A percentile compares a stretch with the other conserved stretches of the same genome.
These are phyloP conservation scores for Psidium friedrichsthalianum DNA, from an alignment of 345 rosid species.

Conservation along the genomic window DNA sequence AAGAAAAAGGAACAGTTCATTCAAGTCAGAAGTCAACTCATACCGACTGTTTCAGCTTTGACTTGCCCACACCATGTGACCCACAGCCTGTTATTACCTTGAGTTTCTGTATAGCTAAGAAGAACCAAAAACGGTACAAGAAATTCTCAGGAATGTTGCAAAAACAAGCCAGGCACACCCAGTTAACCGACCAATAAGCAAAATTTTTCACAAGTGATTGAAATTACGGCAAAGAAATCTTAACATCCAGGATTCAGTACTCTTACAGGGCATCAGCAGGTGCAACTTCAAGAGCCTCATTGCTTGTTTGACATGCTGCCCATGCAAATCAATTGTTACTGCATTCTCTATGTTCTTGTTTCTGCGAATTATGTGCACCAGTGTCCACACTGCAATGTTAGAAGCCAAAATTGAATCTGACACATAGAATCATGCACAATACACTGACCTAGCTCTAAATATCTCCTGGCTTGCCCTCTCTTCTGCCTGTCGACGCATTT, in stretches of 20 bases:
- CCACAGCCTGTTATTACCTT: slow-evolving; percentile 97
- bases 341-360: slow-evolving; percentile 72
- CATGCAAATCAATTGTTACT: slow-evolving; percentile 88
- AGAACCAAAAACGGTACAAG: neutral
- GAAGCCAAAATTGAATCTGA: neutral
- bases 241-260: neutral
- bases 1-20: neutral
- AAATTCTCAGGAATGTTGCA: neutral
- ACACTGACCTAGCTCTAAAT: slow-evolving; percentile 67
- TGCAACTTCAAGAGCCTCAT: slow-evolving; percentile 68
- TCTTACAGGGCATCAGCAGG: slow-evolving; percentile 72
- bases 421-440: neutral
- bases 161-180: neutral
- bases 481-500: slow-evolving; percentile 64
- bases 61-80: slow-evolving; percentile 64
- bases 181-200: neutral
- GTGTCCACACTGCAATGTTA: slow-evolving; percentile 5
- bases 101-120: slow-evolving; percentile 61
- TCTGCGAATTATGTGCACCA: slow-evolving; percentile 29
- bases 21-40: slow-evolving; percentile 1
- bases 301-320: slow-evolving; percentile 89
- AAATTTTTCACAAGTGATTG: neutral
- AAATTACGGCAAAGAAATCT: neutral
- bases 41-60: slow-evolving; percentile 86
- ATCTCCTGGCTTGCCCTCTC: slow-evolving; percentile 81